Conservation (phyloP, 352 stramenopile species). For the Phytopythium delawarense region DNA sequence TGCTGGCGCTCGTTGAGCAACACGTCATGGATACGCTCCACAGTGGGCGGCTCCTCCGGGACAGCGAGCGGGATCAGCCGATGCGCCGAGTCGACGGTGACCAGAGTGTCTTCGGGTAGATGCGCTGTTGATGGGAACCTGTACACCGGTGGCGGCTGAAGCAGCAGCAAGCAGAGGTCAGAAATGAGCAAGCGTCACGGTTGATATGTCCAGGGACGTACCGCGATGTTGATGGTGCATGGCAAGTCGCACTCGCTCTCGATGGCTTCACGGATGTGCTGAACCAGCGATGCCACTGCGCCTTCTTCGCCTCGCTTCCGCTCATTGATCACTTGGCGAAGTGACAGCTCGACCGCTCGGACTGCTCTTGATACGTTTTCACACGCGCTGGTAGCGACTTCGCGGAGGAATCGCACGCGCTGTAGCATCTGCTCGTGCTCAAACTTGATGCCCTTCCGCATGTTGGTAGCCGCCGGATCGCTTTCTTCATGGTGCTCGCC, state of each 20-base stretch:
- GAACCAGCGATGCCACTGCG: conserved; percentile 39
- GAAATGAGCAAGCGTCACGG: background rate
- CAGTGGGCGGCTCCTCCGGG: conserved; percentile 26
- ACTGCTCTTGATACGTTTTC: conserved; percentile 44
- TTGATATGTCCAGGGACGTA: conserved; percentile 19
- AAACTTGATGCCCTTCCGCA: conserved; percentile 52
- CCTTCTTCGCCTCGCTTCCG: conserved; percentile 42
- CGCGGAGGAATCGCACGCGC: conserved; percentile 47
- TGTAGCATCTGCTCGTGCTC: conserved; percentile 50
- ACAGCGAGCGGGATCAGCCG: conserved; percentile 31
- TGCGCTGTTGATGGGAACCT: conserved; percentile 56
- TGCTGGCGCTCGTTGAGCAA: conserved; percentile 45
- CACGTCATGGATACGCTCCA: conserved; percentile 42
- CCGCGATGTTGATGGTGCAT: conserved; percentile 51
- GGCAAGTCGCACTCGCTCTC: conserved; percentile 61
- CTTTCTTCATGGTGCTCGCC: background rate
- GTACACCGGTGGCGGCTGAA: conserved; percentile 43
- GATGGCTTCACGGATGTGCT: conserved; percentile 44
- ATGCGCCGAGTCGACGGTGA: conserved; percentile 25
- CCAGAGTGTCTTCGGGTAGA: conserved; percentile 49
- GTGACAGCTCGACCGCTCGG: conserved; percentile 42
- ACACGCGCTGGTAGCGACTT: conserved; percentile 31
- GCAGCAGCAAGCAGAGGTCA: background rate
- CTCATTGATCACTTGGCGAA: conserved; percentile 36
- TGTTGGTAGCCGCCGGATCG: conserved; percentile 32